Base-by-base conservation (phyloP, 805 yeast genomes). In the Candida patagonica region DNA sequence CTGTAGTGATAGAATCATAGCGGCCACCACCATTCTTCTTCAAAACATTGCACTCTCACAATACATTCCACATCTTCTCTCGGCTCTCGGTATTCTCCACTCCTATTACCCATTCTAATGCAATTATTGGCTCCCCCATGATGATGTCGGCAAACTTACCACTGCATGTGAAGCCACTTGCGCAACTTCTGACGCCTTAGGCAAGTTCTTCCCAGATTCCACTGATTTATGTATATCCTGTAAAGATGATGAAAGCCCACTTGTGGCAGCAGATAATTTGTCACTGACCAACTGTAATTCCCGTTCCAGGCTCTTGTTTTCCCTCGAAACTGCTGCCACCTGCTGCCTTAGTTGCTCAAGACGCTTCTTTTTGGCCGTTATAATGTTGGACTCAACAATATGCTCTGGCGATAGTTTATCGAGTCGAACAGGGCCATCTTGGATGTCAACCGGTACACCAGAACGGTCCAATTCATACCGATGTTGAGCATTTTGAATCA, bases 401-500 rank as follows among this genome's bases (percentile, higher is more conserved):
- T 50, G 52, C 12, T 53, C 52, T 7, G 64, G 63, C 1, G 56
- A 49, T 23, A 60, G 48, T 8, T 44, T 39, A 30, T 53, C 56
- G 13, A 54, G 39, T 21, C 38, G 42, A 25, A 55, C 52, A 16
- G 53, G 56, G 26, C 37, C 35, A 13, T 37, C 42, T 16, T 27
- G 23, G 3, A 42, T 33, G 10, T 22, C 40, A 6, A 27, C 3
- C 17, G 5, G 26, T 12, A 25, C n/a, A 17, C 38, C 40, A 15
- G 23, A 15, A 5, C 13, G n/a, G 22, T 17, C 13, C 38, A 37
- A 46, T 41, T 29, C 50, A 42, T 46, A 47, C 10, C 55, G 44
- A 12, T 43, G 38, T 29, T 58, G 53, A 1, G 74, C 65, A 26
- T 57, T 63, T 7, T 46, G 50, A 8, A 66, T 57, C 26, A 73